Conservation (phyloP, 176 grass and related monocot genomes). For the Olyra latifolia region DNA sequence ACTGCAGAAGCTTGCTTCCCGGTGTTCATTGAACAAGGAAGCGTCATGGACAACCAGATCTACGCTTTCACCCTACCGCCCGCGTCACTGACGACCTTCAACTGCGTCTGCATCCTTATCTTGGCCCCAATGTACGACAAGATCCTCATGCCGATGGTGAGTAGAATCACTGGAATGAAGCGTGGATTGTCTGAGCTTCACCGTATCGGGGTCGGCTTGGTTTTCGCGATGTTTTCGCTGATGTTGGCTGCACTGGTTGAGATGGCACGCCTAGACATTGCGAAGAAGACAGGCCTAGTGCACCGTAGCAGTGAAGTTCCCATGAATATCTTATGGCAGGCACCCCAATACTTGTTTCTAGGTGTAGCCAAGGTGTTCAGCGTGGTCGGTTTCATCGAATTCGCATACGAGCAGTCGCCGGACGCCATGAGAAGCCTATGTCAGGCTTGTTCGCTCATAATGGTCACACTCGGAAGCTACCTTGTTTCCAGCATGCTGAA, state of each 20-base stretch:
- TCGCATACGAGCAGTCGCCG: neutral
- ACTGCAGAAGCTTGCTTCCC: conserved; percentile 26
- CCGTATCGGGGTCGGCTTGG: conserved; percentile 44
- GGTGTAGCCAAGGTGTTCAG: neutral
- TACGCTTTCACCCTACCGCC: conserved; percentile 30
- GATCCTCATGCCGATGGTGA: conserved; percentile 30
- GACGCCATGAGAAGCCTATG: neutral
- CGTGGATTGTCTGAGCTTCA: conserved; percentile 44
- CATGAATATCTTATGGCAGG: neutral
- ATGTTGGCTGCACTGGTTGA: conserved; percentile 37
- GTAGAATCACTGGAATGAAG: conserved; percentile 38
- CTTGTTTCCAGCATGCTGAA: neutral
- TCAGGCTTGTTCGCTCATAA: neutral
- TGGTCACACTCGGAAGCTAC: neutral
- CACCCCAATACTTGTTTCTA: neutral
- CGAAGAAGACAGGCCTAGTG: neutral
- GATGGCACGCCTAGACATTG: conserved; percentile 19
- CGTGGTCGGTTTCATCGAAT: neutral
- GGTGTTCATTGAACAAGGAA: conserved; percentile 46
- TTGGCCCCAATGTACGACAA: conserved; percentile 27
- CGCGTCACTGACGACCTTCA: conserved; percentile 46
- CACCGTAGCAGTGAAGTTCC: neutral
- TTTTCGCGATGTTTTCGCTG: conserved; percentile 26
- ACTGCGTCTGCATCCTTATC: conserved; percentile 36
- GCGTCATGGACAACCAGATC: conserved; percentile 31